A percentile compares a stretch with the other conserved stretches of the same genome.
Evolutionary conservation across 1,284 basidiomycete genomes (phyloP).

Genomic region (Meripilus lineatus): DNA sequence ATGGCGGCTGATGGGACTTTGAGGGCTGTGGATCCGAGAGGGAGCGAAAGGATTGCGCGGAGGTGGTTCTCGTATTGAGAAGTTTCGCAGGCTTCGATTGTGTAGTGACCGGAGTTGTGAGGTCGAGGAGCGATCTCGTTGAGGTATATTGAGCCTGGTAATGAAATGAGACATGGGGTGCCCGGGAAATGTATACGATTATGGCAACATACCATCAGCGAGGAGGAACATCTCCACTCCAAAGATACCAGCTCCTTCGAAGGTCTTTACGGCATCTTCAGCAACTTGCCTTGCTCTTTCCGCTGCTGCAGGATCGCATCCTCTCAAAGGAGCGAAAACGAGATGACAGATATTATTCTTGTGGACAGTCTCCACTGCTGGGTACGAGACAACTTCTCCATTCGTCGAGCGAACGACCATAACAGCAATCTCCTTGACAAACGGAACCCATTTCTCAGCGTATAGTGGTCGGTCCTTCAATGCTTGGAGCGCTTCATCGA

Average conservation of each 20-base stretch:
- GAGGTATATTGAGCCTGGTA: slow-evolving; percentile 70
- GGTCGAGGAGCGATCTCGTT: slow-evolving; percentile 99
- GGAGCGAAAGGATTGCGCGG: slow-evolving; percentile 89
- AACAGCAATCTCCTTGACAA: slow-evolving; percentile 89
- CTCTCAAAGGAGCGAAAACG: slow-evolving; percentile 82
- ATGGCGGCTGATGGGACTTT: slow-evolving; percentile 88
- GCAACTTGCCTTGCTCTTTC: slow-evolving; percentile 71
- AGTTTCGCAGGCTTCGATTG: slow-evolving; percentile 96
- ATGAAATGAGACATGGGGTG: slow-evolving; percentile 1
- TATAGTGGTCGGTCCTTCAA: slow-evolving; percentile 75
- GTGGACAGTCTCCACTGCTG: slow-evolving; percentile 94
- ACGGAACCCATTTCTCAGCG: slow-evolving; percentile 92
- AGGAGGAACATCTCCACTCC: slow-evolving; percentile 98
- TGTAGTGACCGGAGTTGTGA: slow-evolving; percentile 99
- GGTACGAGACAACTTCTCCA: slow-evolving; percentile 83
- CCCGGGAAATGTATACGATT: slow-evolving; percentile 6
- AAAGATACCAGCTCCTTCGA: slow-evolving; percentile 92
- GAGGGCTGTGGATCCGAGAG: slow-evolving; percentile 85
- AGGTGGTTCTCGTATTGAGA: slow-evolving; percentile 99
- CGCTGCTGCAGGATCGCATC: slow-evolving; percentile 52
- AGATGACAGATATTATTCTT: slow-evolving; percentile 93
- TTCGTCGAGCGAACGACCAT: slow-evolving; percentile 88
- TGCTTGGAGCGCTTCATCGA: slow-evolving; percentile 59
- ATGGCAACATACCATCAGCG: slow-evolving; percentile 61
- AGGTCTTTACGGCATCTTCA: slow-evolving; percentile 76